Evolutionary conservation across 1,139 yeast genomes (phyloP).

Genomic region (Keqinozyma sinolaborantium): DNA sequence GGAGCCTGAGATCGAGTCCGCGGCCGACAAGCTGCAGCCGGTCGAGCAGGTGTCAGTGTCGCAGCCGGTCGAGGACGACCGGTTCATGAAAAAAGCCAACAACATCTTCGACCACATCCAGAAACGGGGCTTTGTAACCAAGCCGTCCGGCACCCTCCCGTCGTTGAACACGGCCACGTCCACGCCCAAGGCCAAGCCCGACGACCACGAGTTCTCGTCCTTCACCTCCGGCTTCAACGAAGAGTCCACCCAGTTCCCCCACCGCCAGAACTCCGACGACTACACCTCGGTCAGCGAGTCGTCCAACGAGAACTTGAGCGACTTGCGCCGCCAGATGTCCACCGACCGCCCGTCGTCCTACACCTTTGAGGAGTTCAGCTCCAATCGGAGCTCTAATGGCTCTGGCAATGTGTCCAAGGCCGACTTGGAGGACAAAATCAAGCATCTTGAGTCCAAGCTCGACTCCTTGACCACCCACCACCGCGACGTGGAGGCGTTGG

Average conservation of each 20-base stretch:
- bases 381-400: neutral
- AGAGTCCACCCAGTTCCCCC: slow-evolving; percentile 12
- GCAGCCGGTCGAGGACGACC: slow-evolving; percentile 32
- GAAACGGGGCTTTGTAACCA: slow-evolving; percentile 20
- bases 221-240: slow-evolving; percentile 34
- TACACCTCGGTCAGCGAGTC: slow-evolving; percentile 20
- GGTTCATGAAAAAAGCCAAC: slow-evolving; percentile 37
- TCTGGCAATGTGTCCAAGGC: neutral
- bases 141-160: slow-evolving; percentile 7
- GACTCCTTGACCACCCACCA: slow-evolving; percentile 7
- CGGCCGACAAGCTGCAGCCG: slow-evolving; percentile 6
- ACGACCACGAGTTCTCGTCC: slow-evolving; percentile 23
- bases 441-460: slow-evolving; percentile 9
- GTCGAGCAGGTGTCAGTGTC: slow-evolving; percentile 22
- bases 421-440: slow-evolving; percentile 7
- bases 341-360: slow-evolving; percentile 20
- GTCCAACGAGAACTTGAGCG: neutral
- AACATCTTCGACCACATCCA: slow-evolving; percentile 38
- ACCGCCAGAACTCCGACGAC: slow-evolving; percentile 13
- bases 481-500: slow-evolving; percentile 9
- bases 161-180: slow-evolving; percentile 33
- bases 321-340: slow-evolving; percentile 1
- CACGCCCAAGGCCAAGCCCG: slow-evolving; percentile 27
- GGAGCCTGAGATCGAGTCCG: neutral
- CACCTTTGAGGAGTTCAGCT: slow-evolving; percentile 14